Evolutionary conservation across 2,329 filamentous ascomycete genomes (phyloP), one percentile per base, ranked within the genome.

Genomic region (Cercospora sojina): DNA sequence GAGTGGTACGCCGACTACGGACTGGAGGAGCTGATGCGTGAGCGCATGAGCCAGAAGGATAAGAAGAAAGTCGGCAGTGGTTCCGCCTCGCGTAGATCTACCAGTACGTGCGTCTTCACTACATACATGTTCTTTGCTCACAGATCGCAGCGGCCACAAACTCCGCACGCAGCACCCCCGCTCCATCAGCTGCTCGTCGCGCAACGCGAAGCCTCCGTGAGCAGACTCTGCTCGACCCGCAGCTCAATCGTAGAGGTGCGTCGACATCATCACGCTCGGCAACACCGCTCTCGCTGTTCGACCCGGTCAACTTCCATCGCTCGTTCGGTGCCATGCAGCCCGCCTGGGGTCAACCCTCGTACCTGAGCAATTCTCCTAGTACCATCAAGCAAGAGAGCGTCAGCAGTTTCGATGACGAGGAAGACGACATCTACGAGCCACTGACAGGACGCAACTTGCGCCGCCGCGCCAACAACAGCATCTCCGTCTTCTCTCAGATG

Each of bases 31-130:
- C 81, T 96, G 65, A 87, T 97, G 72, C 88, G 91, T 3, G 90
- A 94, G 67, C 86, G 94, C 25, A 88, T 96, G 83, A 86, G 84
- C 59, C 85, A 88, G 65, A 96, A 95, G 77, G 89, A 93, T 74
- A 83, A 85, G 74, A 92, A 74, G 69, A 67, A 62, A 59, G 64
- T 64, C 16, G 69, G 63, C 8, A 64, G 60, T 59, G 58, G 56
- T 49, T 59, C 32, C 29, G 55, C 32, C 49, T 62, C 71, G 38
- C 68, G 73, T 29, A 64, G 69, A 31, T 63, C 60, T 41, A 66
- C 51, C 47, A 61, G 69, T 71, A 43, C 69, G 71, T 70, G 35
- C 31, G 12, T 29, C 9, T 13, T 23, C n/a, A 29, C 38, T 29
- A 5, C 20, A 35, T 32, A 13, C 35, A 23, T 47, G 31, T n/a